Evolutionary conservation across 208 protist genomes (phyloP).

Genomic region (Acanthamoeba healyi): DNA sequence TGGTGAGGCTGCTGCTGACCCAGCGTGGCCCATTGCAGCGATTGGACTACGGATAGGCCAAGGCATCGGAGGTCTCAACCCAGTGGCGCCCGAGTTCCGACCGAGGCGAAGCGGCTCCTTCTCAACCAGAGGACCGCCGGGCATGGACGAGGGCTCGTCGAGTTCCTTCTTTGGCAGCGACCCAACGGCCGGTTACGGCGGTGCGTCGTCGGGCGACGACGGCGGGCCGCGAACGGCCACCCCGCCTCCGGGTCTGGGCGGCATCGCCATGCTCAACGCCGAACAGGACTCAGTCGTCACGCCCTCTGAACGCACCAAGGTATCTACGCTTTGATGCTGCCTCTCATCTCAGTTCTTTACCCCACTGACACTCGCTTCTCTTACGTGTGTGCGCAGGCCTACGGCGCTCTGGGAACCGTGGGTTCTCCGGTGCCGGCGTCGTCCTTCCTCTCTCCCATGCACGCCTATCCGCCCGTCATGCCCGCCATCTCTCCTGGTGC

Average conservation of each 20-base stretch:
- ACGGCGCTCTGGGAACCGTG: not conserved
- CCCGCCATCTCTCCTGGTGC: not conserved
- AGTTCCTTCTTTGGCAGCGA: too few species aligned
- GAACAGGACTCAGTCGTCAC: not conserved
- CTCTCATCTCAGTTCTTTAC: not conserved
- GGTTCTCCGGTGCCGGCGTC: not conserved
- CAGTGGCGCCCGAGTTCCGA: too few species aligned
- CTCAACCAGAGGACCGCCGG: too few species aligned
- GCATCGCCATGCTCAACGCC: not conserved
- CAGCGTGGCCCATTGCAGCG: too few species aligned
- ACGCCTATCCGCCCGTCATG: not conserved
- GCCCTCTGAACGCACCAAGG: not conserved
- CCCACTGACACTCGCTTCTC: too few species aligned
- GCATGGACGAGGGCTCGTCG: too few species aligned
- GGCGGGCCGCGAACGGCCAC: not conserved
- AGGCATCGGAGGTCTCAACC: too few species aligned
- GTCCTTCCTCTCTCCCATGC: not conserved
- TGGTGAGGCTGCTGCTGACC: too few species aligned
- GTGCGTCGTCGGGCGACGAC: too few species aligned
- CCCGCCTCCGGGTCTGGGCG: not conserved
- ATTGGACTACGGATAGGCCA: too few species aligned
- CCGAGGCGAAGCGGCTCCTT: too few species aligned
- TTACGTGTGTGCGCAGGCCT: not conserved
- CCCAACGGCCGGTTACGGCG: too few species aligned
- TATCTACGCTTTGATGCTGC: not conserved